Conservation (phyloP, 164 flowering plant species). For the Stephania cephalantha region DNA sequence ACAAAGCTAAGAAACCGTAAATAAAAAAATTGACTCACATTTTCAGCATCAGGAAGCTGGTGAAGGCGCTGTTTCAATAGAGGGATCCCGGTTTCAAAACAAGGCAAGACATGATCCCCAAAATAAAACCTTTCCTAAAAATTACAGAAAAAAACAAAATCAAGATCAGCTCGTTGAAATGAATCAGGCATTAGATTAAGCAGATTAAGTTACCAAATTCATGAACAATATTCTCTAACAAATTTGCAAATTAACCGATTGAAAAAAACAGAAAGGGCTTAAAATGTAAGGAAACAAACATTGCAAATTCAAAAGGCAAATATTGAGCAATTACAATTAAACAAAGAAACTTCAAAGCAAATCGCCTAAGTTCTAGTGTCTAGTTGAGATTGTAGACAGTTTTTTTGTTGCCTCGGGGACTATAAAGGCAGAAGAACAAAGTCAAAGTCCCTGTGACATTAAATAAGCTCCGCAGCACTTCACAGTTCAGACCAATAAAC, state of each 20-base stretch:
- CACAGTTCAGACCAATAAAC: too few species aligned
- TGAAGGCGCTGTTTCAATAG: conserved; percentile 76
- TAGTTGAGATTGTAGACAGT: too few species aligned
- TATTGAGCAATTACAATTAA: too few species aligned
- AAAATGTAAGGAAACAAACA: neutral
- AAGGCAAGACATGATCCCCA: conserved; percentile 84
- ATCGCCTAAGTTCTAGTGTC: too few species aligned
- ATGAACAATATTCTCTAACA: neutral
- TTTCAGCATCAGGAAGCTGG: conserved; percentile 75
- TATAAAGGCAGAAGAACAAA: too few species aligned
- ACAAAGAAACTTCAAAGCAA: too few species aligned
- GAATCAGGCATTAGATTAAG: neutral
- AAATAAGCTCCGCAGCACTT: too few species aligned
- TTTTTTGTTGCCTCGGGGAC: too few species aligned
- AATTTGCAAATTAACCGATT: neutral
- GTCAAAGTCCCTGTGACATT: too few species aligned
- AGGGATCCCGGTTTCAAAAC: conserved; percentile 94
- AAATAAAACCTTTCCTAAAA: conserved; percentile 91
- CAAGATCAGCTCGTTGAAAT: conserved; percentile 3
- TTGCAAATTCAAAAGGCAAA: neutral
- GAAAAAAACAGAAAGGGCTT: neutral
- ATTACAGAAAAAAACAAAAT: neutral
- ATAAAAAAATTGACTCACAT: conserved; percentile 35
- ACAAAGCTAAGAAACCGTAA: neutral
- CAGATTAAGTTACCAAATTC: neutral